Conservation (phyloP, 2,329 filamentous ascomycete species). For the Paracorniculantispora psalliotae region DNA sequence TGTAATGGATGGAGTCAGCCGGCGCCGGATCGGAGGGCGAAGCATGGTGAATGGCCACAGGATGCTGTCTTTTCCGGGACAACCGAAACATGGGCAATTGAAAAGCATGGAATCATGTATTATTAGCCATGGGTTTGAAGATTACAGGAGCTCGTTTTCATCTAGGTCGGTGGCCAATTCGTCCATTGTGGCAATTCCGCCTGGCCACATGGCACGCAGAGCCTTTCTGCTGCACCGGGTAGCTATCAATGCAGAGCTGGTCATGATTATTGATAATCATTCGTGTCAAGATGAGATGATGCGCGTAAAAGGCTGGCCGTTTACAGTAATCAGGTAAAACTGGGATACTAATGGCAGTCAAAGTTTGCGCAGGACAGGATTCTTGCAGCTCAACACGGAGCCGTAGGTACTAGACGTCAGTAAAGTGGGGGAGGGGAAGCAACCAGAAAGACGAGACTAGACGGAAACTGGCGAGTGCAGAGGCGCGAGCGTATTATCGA, state of each 20-base stretch:
- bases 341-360: not conserved
- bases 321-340: not conserved
- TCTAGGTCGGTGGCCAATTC: not conserved
- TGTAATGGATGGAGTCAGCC: constrained; percentile 7
- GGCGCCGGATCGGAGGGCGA: constrained; percentile 8
- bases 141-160: not conserved
- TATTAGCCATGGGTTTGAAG: not conserved
- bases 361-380: not conserved
- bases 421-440: constrained; percentile 11
- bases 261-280: no score
- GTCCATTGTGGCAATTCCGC: not conserved
- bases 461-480: no score
- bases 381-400: constrained; percentile 2
- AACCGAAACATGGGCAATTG: not conserved
- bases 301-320: not conserved
- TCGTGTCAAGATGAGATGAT: not conserved
- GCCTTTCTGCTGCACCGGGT: no score
- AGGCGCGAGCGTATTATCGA: not conserved
- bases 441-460: no score
- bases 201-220: not conserved
- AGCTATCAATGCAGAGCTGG: no score
- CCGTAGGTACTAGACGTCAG: constrained; percentile 5
- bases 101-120: not conserved
- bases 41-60: not conserved
- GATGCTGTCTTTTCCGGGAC: not conserved